These are phyloP conservation scores for Mycena indigotica DNA, from an alignment of 768 basidiomycete genomes.

Conservation along the genomic window DNA sequence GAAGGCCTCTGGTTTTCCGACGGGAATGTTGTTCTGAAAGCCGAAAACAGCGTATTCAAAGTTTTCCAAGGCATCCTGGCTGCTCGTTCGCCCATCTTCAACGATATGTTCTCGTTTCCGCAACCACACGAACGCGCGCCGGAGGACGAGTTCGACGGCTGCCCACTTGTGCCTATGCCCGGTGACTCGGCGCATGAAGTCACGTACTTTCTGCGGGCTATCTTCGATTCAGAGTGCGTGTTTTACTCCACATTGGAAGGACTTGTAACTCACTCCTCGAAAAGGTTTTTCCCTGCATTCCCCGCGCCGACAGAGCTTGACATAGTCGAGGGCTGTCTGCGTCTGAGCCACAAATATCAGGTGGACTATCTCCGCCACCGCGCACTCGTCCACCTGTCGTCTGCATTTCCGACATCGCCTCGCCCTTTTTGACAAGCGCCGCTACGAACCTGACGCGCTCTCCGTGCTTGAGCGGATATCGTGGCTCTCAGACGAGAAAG, in stretches of 20 bases:
- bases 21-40: slow-evolving; percentile 21
- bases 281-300: slow-evolving; percentile 4
- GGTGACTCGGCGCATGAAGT: slow-evolving; percentile 11
- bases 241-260: background rate
- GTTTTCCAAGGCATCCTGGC: slow-evolving; percentile 15
- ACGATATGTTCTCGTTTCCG: slow-evolving; percentile 6
- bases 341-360: slow-evolving; percentile 14
- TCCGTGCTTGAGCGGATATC: background rate
- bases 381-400: slow-evolving; percentile 3
- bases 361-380: slow-evolving; percentile 6
- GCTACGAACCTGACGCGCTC: background rate
- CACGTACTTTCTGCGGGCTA: slow-evolving; percentile 2
- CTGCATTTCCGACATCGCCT: background rate
- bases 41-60: slow-evolving; percentile 14
- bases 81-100: no score
- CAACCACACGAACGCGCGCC: slow-evolving; percentile 2
- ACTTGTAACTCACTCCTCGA: background rate
- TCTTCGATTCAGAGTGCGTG: slow-evolving; percentile 8
- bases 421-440: background rate
- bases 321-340: slow-evolving; percentile 1
- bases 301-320: background rate
- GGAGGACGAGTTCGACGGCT: slow-evolving; percentile 17
- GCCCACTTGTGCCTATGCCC: slow-evolving; percentile 17
- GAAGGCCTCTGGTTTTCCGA: slow-evolving; percentile 21
- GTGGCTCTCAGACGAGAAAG: background rate